These are phyloP conservation scores for Cutaneotrichosporon arboriforme DNA, from an alignment of 1,284 basidiomycete species.

Conservation along the genomic window DNA sequence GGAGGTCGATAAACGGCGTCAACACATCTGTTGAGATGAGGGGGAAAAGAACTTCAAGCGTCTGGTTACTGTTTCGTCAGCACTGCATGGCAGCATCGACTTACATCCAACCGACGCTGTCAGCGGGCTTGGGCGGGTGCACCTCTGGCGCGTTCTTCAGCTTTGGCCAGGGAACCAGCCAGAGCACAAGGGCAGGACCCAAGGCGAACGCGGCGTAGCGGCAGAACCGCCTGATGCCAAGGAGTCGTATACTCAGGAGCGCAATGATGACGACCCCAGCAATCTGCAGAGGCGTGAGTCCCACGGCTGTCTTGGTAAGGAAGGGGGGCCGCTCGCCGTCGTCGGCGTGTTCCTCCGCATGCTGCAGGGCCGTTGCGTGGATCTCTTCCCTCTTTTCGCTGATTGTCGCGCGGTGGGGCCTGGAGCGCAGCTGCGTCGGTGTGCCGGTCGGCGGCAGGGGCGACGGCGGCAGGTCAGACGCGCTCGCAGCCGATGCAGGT, in stretches of 20 bases:
- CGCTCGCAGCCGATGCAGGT: no score
- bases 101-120: conserved; percentile 17
- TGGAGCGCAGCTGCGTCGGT: no score
- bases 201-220: neutral
- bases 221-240: conserved; percentile 2
- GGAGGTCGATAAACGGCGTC: conserved; percentile 47
- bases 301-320: neutral
- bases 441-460: no score
- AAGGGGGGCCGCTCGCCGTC: neutral
- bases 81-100: neutral
- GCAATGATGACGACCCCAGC: neutral
- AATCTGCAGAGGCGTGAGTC: neutral
- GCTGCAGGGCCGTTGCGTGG: neutral
- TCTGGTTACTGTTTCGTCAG: conserved; percentile 35
- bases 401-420: neutral
- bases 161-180: conserved; percentile 3
- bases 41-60: conserved; percentile 43
- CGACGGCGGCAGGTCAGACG: no score
- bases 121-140: conserved; percentile 7
- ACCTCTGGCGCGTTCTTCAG: neutral
- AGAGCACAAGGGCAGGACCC: conserved; percentile 3
- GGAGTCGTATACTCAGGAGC: neutral
- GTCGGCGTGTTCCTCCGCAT: neutral
- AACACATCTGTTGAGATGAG: conserved; percentile 47
- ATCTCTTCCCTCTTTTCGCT: neutral